Evolutionary conservation across 2,329 filamentous ascomycete species (phyloP).

Genomic region (Pseudogymnoascus verrucosus): DNA sequence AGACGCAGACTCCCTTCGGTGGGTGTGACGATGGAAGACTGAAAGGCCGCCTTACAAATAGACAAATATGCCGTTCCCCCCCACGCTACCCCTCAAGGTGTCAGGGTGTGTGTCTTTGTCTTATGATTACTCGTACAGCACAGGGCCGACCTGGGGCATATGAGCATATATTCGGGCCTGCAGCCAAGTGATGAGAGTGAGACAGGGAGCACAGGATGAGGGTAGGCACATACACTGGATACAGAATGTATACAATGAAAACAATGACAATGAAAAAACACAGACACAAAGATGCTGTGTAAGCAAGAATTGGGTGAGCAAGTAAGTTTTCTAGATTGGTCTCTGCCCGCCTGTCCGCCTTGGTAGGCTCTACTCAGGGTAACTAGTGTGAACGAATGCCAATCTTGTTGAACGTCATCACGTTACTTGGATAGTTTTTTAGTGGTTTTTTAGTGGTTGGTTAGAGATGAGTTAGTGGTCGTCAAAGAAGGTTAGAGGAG

Average conservation of each 20-base stretch:
- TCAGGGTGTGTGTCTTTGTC: neutral
- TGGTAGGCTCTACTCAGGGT: neutral
- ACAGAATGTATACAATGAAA: neutral
- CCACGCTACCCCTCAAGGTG: neutral
- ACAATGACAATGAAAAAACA: neutral
- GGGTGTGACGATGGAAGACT: neutral
- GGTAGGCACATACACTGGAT: neutral
- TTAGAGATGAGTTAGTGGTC: neutral
- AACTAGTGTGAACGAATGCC: neutral
- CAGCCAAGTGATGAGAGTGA: neutral
- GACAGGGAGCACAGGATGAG: neutral
- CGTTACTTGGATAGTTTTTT: neutral
- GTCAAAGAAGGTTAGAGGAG: neutral
- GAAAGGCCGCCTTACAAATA: neutral
- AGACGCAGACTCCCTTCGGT: neutral
- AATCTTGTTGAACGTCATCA: neutral
- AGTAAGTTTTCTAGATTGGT: neutral
- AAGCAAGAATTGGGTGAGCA: neutral
- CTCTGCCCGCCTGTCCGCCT: too few species aligned
- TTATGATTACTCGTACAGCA: neutral
- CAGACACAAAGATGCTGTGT: neutral
- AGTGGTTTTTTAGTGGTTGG: neutral
- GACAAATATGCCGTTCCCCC: neutral
- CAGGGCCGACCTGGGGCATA: neutral
- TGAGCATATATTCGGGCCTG: neutral